A percentile compares a stretch with the other conserved stretches of the same genome.
These are phyloP conservation scores for Phlebopus sp. DNA, from an alignment of 1,284 basidiomycete genomes.

Conservation along the genomic window DNA sequence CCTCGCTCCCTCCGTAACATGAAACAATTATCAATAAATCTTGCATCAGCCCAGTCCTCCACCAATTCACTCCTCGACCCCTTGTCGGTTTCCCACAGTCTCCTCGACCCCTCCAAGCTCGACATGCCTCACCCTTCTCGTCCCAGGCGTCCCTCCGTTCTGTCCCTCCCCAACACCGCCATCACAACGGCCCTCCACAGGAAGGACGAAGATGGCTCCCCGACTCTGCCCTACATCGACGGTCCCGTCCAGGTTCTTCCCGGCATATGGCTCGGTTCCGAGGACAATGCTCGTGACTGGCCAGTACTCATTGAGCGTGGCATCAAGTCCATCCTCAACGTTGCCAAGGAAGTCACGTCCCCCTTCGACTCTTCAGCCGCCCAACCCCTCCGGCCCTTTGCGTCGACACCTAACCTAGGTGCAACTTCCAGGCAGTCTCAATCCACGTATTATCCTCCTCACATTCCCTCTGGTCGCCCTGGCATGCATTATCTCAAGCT, in stretches of 20 bases:
- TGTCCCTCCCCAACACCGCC: slow-evolving; percentile 57
- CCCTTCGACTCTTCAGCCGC: slow-evolving; percentile 59
- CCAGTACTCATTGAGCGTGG: slow-evolving; percentile 64
- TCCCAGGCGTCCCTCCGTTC: slow-evolving; percentile 58
- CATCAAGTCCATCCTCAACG: slow-evolving; percentile 86
- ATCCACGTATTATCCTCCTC: slow-evolving; percentile 60
- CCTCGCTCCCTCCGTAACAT: slow-evolving; percentile 57
- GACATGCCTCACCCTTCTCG: slow-evolving; percentile 29
- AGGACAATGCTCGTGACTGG: slow-evolving; percentile 88
- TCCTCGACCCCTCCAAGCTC: slow-evolving; percentile 24
- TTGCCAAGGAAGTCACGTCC: slow-evolving; percentile 89
- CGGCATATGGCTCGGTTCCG: slow-evolving; percentile 89
- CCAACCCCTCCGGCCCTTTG: slow-evolving; percentile 54
- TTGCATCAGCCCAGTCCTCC: slow-evolving; percentile 61
- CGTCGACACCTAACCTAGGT: slow-evolving; percentile 66
- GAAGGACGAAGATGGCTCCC: slow-evolving; percentile 63
- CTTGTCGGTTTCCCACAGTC: slow-evolving; percentile 32
- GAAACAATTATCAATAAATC: slow-evolving; percentile 71
- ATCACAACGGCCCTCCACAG: slow-evolving; percentile 52
- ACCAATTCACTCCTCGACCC: slow-evolving; percentile 43
- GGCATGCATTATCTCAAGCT: slow-evolving; percentile 90
- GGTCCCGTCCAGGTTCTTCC: slow-evolving; percentile 91
- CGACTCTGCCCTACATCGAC: slow-evolving; percentile 71
- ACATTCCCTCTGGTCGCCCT: slow-evolving; percentile 64
- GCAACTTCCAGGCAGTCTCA: slow-evolving; percentile 32